Evolutionary conservation across 2,329 filamentous ascomycete species (phyloP).

Genomic region (Sporothrix phasma): DNA sequence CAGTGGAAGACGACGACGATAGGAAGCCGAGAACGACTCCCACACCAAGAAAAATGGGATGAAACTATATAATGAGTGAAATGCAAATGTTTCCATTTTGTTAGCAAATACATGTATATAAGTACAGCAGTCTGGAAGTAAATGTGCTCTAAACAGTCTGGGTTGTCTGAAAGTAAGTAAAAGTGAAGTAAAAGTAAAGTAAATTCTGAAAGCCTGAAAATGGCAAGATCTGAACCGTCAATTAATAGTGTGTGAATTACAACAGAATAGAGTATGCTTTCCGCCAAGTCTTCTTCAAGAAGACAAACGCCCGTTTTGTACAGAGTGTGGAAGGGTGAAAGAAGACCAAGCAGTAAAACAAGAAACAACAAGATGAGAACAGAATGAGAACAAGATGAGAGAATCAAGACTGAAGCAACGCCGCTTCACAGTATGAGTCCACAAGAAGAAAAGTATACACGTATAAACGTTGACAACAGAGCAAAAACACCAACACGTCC

Average conservation of each 20-base stretch:
- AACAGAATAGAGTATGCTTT: not conserved
- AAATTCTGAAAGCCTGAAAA: too few relatives aligned
- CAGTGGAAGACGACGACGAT: not conserved
- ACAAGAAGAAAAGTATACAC: not conserved
- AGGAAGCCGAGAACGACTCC: not conserved
- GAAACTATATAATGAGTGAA: constrained; percentile 1
- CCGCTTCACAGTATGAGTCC: not conserved
- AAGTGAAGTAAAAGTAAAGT: too few relatives aligned
- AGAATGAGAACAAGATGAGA: not conserved
- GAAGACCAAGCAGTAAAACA: too few relatives aligned
- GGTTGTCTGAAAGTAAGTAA: too few relatives aligned
- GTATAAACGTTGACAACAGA: not conserved
- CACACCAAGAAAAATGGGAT: constrained; percentile 3
- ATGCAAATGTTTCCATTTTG: not conserved
- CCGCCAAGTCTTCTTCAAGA: not conserved
- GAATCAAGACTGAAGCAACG: not conserved
- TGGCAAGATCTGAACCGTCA: too few relatives aligned
- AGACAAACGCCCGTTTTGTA: constrained; percentile 2
- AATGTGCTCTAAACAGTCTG: too few relatives aligned
- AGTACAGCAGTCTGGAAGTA: too few relatives aligned
- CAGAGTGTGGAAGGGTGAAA: not conserved
- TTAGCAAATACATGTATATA: constrained; percentile 2
- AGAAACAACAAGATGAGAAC: not conserved
- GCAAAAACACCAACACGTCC: not conserved
- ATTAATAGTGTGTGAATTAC: not conserved